Base-by-base conservation (phyloP, 176 grass and related monocot genomes). In the Tuctoria greenei region DNA sequence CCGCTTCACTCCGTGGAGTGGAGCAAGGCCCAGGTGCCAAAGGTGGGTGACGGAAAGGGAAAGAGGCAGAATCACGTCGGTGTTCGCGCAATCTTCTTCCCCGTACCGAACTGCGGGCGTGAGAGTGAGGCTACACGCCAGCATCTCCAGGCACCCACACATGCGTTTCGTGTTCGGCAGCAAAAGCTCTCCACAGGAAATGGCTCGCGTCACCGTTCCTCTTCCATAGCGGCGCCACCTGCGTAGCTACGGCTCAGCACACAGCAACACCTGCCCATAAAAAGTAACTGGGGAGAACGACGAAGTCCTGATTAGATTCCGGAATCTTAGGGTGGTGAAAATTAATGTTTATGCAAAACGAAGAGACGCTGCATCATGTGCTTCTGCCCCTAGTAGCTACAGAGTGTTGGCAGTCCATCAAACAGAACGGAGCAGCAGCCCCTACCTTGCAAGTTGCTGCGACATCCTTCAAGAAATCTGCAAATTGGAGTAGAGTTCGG, bases 201-300 rank as follows among this genome's bases (percentile, higher is more conserved):
- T 62, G 47, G 76, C 11, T 60, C 13, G 59, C 35, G 70, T 17
- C 10, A 52, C 21, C 62, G 49, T 23, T 18, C 44, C 74, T 54
- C 57, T 65, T 78, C 82, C 12, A 40, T 27, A 27, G 52, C 28
- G 17, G 79, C 39, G 45, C 74, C 49, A 56, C 49, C 49, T 7
- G 18, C 49, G 17, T 54, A 21, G 20, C 50, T n/a, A 50, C 5
- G 16, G n/a, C 9, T 26, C 55, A 58, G 9, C 25, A 26, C 55
- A 17, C 10, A 58, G 12, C 55, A 58, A 13, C 21, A 24, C 0
- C 55, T 58, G 9, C 55, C 8, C 55, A 10, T 56, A 25, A 25
- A 26, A 3, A 4, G 21, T 2, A 46, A 5, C 11, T 2, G 52
- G 68, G n/a, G 34, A 72, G 37, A 42, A 79, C 49, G 49, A 67